A percentile compares a stretch with the other conserved stretches of the same genome.
phyloP scores from a whole-genome alignment of 1,139 yeast genomes.

The Geotrichum carabidarum region DNA sequence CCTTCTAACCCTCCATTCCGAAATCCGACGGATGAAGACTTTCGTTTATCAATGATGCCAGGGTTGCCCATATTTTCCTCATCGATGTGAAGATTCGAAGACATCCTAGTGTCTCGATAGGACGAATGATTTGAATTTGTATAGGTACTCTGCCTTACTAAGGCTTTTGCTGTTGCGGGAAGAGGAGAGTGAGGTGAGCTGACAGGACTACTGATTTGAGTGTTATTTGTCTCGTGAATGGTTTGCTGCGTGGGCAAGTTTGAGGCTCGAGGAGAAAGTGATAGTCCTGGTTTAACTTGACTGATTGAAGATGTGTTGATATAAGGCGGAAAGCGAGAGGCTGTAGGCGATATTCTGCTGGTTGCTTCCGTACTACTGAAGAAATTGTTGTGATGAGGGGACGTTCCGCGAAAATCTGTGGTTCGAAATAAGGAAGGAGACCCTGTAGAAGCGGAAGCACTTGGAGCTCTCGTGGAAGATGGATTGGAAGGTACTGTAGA shows the following conservation, averaged over 20 bases:
- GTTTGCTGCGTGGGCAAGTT: slow-evolving; percentile 16
- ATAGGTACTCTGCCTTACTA: slow-evolving; percentile 12
- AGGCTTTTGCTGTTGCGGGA: slow-evolving; percentile 10
- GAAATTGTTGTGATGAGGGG: slow-evolving; percentile 12
- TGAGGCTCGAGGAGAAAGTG: slow-evolving; percentile 5
- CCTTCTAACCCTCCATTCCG: slow-evolving; percentile 13
- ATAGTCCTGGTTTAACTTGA: neutral
- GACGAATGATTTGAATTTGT: slow-evolving; percentile 5
- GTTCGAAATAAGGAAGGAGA: slow-evolving; percentile 4
- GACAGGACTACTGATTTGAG: neutral
- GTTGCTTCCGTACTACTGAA: slow-evolving; percentile 8
- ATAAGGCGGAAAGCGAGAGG: slow-evolving; percentile 1
- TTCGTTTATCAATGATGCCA: neutral
- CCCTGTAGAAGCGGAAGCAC: neutral
- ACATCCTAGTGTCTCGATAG: slow-evolving; percentile 1
- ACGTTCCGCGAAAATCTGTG: slow-evolving; percentile 10
- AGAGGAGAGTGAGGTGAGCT: slow-evolving; percentile 10
- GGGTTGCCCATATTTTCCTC: slow-evolving; percentile 6
- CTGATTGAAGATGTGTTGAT: neutral
- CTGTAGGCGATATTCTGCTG: neutral
- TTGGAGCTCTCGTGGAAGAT: neutral
- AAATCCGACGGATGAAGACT: slow-evolving; percentile 14
- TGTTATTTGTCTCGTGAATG: neutral
- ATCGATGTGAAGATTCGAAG: slow-evolving; percentile 7
- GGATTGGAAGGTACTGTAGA: neutral